phyloP scores from a whole-genome alignment of 169 alveolate species.

The Perkinsus olseni region DNA sequence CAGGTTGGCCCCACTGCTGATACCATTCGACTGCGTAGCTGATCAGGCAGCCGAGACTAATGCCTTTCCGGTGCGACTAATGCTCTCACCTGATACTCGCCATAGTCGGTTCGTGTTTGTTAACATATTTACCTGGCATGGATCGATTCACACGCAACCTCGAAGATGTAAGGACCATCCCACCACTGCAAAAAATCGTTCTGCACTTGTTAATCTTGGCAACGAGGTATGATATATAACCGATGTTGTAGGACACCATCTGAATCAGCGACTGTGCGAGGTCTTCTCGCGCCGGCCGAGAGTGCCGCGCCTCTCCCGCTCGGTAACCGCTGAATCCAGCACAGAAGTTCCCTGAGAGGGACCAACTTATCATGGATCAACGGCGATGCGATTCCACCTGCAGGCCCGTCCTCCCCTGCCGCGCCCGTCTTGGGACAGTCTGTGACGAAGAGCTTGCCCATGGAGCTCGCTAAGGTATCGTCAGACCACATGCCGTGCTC shows the following conservation, averaged over 20 bases:
- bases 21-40: not conserved
- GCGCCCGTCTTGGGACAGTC: not conserved
- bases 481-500: not conserved
- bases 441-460: not conserved
- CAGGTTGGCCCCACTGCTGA: not conserved
- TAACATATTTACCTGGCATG: constrained; percentile 62
- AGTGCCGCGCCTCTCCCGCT: not conserved
- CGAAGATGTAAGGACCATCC: not conserved
- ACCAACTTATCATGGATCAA: too few species aligned
- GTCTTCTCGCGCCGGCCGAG: constrained; percentile 43
- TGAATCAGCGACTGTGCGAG: constrained; percentile 50
- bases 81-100: constrained; percentile 31
- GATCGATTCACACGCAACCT: constrained; percentile 20
- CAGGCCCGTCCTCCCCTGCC: too few species aligned
- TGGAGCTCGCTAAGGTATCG: not conserved
- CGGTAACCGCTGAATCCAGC: not conserved
- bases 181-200: not conserved
- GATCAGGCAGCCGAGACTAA: constrained; percentile 16
- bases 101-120: constrained; percentile 51
- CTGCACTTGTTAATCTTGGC: constrained; percentile 45
- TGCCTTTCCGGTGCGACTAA: constrained; percentile 37
- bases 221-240: constrained; percentile 53
- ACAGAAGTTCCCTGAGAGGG: not conserved
- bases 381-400: not conserved
- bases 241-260: constrained; percentile 62